Evolutionary conservation across 306 rosid species (phyloP).

Genomic region (Medicago ruthenica): DNA sequence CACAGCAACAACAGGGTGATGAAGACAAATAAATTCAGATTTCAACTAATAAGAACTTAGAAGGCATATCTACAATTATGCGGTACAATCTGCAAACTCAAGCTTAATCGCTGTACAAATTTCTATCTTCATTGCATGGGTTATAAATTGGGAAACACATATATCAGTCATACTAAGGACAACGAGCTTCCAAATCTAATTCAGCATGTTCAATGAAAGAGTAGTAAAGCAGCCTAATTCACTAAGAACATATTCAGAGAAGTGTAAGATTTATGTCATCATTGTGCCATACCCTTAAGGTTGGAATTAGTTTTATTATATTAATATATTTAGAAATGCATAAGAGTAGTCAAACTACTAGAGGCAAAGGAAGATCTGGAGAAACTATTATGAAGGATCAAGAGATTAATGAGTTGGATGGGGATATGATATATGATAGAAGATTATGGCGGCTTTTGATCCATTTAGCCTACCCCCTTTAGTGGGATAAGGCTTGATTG

Average conservation of each 20-base stretch:
- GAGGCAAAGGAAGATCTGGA: too few species aligned
- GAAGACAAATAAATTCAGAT: constrained; percentile 9
- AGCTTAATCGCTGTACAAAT: constrained; percentile 2
- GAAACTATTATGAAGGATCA: too few species aligned
- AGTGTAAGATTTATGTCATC: not conserved
- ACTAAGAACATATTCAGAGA: constrained; percentile 6
- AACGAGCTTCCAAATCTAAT: constrained; percentile 9
- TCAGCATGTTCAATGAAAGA: not conserved
- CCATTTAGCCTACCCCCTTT: too few species aligned
- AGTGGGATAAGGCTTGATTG: too few species aligned
- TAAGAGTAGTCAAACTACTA: too few species aligned
- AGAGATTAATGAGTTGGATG: too few species aligned
- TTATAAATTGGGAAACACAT: constrained; percentile 5
- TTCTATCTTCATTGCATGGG: constrained; percentile 1
- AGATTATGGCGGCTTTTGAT: too few species aligned
- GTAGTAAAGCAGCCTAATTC: not conserved
- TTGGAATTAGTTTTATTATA: not conserved
- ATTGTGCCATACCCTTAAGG: not conserved
- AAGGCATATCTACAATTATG: not conserved
- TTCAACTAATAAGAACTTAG: not conserved
- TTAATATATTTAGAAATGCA: not conserved
- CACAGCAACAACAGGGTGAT: not conserved
- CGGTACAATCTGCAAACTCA: constrained; percentile 3
- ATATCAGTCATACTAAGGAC: not conserved
- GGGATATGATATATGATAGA: too few species aligned